Conservation (phyloP, 305 asterid species). For the Fraxinus paxiana region DNA sequence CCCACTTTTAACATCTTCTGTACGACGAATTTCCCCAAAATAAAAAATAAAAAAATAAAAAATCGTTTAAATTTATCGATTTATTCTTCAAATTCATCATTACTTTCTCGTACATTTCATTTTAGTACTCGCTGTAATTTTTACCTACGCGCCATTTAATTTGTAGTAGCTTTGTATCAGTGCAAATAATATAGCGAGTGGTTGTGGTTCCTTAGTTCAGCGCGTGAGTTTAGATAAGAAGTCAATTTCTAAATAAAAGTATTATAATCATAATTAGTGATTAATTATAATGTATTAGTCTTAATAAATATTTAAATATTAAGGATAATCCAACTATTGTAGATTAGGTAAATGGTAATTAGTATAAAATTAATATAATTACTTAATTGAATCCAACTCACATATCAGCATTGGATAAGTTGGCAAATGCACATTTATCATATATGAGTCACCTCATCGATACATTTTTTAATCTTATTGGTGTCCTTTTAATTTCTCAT, state of each 20-base stretch:
- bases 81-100: neutral
- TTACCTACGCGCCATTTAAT: neutral
- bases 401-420: neutral
- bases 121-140: neutral
- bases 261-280: neutral
- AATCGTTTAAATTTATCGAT: neutral
- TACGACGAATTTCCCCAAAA: neutral
- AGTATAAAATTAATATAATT: neutral
- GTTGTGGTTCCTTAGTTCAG: neutral
- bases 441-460: neutral
- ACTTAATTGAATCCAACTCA: neutral
- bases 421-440: neutral
- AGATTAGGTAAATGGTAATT: neutral
- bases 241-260: neutral
- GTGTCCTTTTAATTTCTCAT: neutral
- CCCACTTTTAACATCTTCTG: neutral
- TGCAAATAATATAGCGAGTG: neutral
- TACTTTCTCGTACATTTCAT: neutral
- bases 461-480: no score
- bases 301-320: neutral
- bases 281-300: neutral
- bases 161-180: no score
- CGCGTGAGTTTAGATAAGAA: neutral
- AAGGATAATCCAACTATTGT: neutral
- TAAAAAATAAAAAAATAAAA: neutral